Percentiles rank a stretch among this genome's conserved stretches.
Conservation (phyloP, 345 rosid genomes). For the Gossypium thurberi region DNA sequence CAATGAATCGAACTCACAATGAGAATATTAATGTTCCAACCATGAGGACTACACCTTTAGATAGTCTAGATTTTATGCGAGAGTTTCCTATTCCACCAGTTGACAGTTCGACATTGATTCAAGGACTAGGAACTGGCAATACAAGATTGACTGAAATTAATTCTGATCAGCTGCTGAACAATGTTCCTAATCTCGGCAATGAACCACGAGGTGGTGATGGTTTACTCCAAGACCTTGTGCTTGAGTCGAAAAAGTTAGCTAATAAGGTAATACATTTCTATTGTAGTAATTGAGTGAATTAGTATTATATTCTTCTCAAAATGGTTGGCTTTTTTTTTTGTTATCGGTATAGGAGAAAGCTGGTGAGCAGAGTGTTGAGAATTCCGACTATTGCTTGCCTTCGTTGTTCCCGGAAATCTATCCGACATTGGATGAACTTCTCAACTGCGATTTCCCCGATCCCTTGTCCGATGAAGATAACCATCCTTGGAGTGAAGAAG, state of each 20-base stretch:
- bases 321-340: neutral
- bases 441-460: neutral
- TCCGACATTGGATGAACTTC: neutral
- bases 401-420: neutral
- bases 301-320: neutral
- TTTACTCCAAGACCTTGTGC: constrained; percentile 3
- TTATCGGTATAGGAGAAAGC: neutral
- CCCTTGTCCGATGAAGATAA: neutral
- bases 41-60: neutral
- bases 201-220: neutral
- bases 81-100: neutral
- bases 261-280: neutral
- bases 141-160: neutral
- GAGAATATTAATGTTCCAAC: neutral
- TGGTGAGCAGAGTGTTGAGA: neutral
- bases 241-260: constrained; percentile 2
- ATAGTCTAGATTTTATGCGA: too few species aligned
- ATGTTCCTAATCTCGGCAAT: neutral
- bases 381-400: neutral
- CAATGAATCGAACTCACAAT: neutral
- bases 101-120: neutral
- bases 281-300: neutral
- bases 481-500: neutral
- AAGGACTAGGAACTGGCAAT: too few species aligned
- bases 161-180: neutral